A percentile compares a stretch with the other conserved stretches of the same genome.
phyloP scores from a whole-genome alignment of 805 yeast genomes.

The Groenewaldozyma tartarivorans region DNA sequence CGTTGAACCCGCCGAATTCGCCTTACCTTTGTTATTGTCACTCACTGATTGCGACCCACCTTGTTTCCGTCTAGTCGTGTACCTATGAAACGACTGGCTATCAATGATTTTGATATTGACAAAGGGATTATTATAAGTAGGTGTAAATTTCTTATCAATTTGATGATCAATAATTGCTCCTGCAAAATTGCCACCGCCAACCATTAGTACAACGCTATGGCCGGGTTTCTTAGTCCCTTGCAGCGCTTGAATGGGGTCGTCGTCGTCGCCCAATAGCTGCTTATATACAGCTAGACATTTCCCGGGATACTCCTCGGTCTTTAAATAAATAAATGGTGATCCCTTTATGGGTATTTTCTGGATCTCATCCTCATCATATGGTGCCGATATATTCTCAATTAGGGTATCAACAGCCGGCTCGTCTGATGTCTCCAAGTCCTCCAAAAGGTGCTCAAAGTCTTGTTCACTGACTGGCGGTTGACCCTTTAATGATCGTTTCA shows the following conservation, averaged over 20 bases:
- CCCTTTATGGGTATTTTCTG: conserved; percentile 26
- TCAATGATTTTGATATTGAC: conserved; percentile 36
- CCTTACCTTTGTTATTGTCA: conserved; percentile 89
- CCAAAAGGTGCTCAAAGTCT: conserved; percentile 49
- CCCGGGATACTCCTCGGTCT: conserved; percentile 37
- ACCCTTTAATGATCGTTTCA: conserved; percentile 42
- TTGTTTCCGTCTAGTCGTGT: conserved; percentile 92
- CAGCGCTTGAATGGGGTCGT: conserved; percentile 35
- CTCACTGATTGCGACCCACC: conserved; percentile 94
- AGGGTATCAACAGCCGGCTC: conserved; percentile 15
- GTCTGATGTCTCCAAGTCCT: conserved; percentile 35
- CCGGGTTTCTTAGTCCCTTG: conserved; percentile 20
- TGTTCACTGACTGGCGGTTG: conserved; percentile 41
- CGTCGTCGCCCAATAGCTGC: conserved; percentile 39
- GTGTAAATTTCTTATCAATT: conserved; percentile 34
- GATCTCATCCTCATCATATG: neutral
- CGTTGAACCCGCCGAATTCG: conserved; percentile 90
- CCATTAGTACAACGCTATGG: conserved; percentile 73
- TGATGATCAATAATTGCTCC: conserved; percentile 83
- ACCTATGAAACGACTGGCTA: conserved; percentile 85
- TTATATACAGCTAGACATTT: conserved; percentile 63
- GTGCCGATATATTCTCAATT: neutral
- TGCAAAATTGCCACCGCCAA: conserved; percentile 98
- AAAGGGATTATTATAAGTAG: conserved; percentile 50
- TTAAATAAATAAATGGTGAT: conserved; percentile 58